Evolutionary conservation across 805 yeast species (phyloP).

Genomic region (Zygosaccharomyces bailii): DNA sequence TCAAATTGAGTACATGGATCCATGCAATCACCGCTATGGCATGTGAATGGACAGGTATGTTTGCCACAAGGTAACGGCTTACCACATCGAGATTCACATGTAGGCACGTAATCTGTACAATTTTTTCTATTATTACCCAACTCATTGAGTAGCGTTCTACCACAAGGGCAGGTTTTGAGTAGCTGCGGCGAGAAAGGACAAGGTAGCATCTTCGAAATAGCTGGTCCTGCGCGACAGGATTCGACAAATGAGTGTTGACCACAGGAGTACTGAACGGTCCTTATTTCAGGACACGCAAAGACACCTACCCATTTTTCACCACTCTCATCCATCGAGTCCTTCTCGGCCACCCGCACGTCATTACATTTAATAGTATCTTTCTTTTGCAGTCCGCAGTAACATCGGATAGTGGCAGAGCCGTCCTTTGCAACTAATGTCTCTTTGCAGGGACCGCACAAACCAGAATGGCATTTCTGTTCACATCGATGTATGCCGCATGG

Average conservation of each 20-base stretch:
- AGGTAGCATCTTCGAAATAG: constrained; percentile 26
- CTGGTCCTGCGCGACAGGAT: constrained; percentile 34
- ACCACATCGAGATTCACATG: constrained; percentile 64
- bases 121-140: constrained; percentile 43
- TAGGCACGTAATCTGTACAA: constrained; percentile 78
- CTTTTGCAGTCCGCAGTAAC: constrained; percentile 72
- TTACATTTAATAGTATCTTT: constrained; percentile 36
- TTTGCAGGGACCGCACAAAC: constrained; percentile 75
- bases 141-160: constrained; percentile 50
- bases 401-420: constrained; percentile 37
- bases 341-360: constrained; percentile 45
- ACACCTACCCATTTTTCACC: constrained; percentile 48
- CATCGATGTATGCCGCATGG: constrained; percentile 77
- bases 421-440: constrained; percentile 35
- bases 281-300: constrained; percentile 44
- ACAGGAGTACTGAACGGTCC: constrained; percentile 58
- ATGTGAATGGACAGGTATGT: constrained; percentile 56
- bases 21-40: constrained; percentile 76
- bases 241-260: constrained; percentile 58
- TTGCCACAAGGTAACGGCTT: constrained; percentile 70
- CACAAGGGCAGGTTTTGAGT: constrained; percentile 75
- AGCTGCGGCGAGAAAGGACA: constrained; percentile 65
- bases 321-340: constrained; percentile 27
- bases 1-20: constrained; percentile 58
- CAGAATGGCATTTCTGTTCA: constrained; percentile 63